Base-by-base conservation (phyloP, 2,329 filamentous ascomycete species). In the Pezizomycotina sp. region DNA sequence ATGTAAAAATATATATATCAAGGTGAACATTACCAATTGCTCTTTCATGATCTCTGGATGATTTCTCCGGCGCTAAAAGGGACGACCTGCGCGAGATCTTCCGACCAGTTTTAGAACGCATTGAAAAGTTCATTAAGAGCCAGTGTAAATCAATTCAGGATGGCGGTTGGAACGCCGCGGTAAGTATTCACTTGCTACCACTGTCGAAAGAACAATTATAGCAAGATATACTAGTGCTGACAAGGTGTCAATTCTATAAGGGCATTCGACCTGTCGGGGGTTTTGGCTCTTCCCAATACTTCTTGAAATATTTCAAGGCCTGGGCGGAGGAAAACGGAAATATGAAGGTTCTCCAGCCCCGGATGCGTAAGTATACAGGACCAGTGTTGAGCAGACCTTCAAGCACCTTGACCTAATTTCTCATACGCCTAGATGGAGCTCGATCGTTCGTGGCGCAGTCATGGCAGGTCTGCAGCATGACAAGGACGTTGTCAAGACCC, bases 181-280 rank as follows among this genome's bases (percentile, higher is more conserved):
- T n/a, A n/a, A n/a, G n/a, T n/a, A n/a, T n/a, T n/a, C n/a, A n/a
- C n/a, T n/a, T n/a, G n/a, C n/a, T n/a, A 15, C 28, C 8, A 9
- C 22, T 10, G 23, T 19, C 24, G 13, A 18, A 12, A 21, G 27
- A 32, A 29, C 33, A 20, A 37, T 38, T 19, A 12, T 24, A 33
- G n/a, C n/a, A n/a, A n/a, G n/a, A n/a, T n/a, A n/a, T n/a, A n/a
- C n/a, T n/a, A n/a, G n/a, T n/a, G n/a, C n/a, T n/a, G n/a, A n/a
- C n/a, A n/a, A n/a, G n/a, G n/a, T n/a, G n/a, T n/a, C n/a, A 2
- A 14, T 6, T 15, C 25, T 31, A 36, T 4, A 71, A 69, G 7
- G 77, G 77, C 12, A 81, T 86, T 46, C 74, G 84, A 27, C 64
- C 86, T 4, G 79, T 86, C 0, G 79, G 80, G 45, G 79, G 79